phyloP scores from a whole-genome alignment of 148 eudicot genomes.

The Chenopodium formosanum region DNA sequence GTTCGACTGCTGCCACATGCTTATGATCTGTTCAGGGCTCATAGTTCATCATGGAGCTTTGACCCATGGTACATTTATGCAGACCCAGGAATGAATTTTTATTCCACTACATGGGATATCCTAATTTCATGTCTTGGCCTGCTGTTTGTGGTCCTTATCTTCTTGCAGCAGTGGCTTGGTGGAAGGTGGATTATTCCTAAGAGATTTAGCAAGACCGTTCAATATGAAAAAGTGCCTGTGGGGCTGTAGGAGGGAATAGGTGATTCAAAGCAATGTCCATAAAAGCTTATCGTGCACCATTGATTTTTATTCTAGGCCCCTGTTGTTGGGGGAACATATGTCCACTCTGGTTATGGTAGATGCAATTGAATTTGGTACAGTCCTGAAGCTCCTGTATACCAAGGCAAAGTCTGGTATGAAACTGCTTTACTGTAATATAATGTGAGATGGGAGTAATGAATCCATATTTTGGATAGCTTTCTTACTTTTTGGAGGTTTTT shows the following conservation, averaged over 20 bases:
- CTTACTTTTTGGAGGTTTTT: not conserved
- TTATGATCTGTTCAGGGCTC: slow-evolving; percentile 64
- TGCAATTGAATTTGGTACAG: not conserved
- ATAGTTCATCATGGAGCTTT: slow-evolving; percentile 42
- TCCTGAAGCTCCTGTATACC: not conserved
- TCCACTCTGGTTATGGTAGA: not conserved
- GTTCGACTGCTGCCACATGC: slow-evolving; percentile 77
- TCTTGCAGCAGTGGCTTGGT: slow-evolving; percentile 71
- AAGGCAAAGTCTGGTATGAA: not conserved
- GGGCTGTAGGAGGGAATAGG: slow-evolving; percentile 26
- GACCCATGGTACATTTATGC: slow-evolving; percentile 59
- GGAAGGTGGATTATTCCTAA: slow-evolving; percentile 66
- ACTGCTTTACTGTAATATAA: not conserved
- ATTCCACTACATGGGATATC: slow-evolving; percentile 77
- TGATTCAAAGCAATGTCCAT: slow-evolving; percentile 2
- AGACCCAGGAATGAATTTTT: slow-evolving; percentile 63
- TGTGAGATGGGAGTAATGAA: not conserved
- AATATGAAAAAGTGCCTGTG: slow-evolving; percentile 60
- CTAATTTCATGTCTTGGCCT: slow-evolving; percentile 49
- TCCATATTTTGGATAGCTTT: not conserved
- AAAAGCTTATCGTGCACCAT: not conserved
- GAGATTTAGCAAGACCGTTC: slow-evolving; percentile 46
- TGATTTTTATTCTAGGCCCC: not conserved
- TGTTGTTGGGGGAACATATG: slow-evolving; percentile 19
- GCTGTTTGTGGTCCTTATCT: slow-evolving; percentile 43